A percentile compares a stretch with the other conserved stretches of the same genome.
Evolutionary conservation across 176 grass and related monocot species (phyloP).

Genomic region (Poa annua): DNA sequence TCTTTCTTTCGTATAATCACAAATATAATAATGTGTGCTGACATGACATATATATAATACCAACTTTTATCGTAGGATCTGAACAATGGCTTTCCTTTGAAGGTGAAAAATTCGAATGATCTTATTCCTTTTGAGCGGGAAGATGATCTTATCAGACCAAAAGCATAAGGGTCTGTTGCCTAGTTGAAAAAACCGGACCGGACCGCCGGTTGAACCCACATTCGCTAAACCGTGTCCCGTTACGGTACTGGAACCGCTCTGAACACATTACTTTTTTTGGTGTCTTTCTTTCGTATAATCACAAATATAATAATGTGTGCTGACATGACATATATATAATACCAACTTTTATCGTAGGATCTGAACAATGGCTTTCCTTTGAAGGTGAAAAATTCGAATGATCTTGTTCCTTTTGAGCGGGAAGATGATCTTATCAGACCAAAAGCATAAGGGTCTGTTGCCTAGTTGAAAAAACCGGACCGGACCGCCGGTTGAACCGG

Average conservation of each 20-base stretch:
- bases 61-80: constrained; percentile 43
- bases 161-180: constrained; percentile 51
- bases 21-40: not conserved
- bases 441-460: constrained; percentile 48
- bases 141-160: constrained; percentile 37
- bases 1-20: constrained; percentile 22
- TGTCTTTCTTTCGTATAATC: constrained; percentile 21
- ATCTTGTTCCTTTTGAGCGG: constrained; percentile 40
- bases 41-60: constrained; percentile 19
- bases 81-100: constrained; percentile 53
- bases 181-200: too few relatives aligned
- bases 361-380: constrained; percentile 51
- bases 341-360: constrained; percentile 40
- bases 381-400: constrained; percentile 53
- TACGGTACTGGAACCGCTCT: constrained; percentile 41
- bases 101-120: constrained; percentile 49
- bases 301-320: not conserved
- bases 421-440: constrained; percentile 41
- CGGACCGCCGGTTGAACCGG: too few relatives aligned
- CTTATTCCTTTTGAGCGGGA: constrained; percentile 43
- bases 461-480: too few relatives aligned
- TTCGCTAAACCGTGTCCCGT: constrained; percentile 20
- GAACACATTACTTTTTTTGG: not conserved
- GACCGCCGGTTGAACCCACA: too few relatives aligned
- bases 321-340: constrained; percentile 21